These are phyloP conservation scores for Dalechampia spathulata DNA, from an alignment of 441 rosid species.

Conservation along the genomic window DNA sequence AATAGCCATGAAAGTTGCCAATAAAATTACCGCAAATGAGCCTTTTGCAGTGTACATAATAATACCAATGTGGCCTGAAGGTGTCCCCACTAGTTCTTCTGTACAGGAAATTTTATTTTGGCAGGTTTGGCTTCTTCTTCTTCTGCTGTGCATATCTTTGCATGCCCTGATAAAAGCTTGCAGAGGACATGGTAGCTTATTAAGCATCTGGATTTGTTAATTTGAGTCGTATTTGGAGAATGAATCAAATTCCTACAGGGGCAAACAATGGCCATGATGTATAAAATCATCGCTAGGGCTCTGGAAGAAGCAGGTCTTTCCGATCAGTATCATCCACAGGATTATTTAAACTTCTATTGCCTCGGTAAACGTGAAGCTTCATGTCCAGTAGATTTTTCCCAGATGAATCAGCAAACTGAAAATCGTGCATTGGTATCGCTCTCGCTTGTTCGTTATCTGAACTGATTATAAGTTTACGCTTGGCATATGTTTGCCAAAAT, in stretches of 20 bases:
- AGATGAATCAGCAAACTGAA: slow-evolving; percentile 23
- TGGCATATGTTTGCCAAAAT: background rate
- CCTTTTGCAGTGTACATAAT: slow-evolving; percentile 61
- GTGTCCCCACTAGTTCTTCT: slow-evolving; percentile 48
- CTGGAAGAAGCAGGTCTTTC: slow-evolving; percentile 44
- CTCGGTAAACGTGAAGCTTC: slow-evolving; percentile 65
- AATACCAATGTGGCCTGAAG: slow-evolving; percentile 85
- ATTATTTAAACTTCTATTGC: slow-evolving; percentile 76
- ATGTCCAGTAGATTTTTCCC: slow-evolving; percentile 13
- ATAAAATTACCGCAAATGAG: slow-evolving; percentile 58
- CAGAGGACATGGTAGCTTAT: too few species aligned
- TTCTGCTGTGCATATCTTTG: too few species aligned
- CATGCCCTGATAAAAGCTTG: too few species aligned
- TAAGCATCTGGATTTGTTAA: background rate
- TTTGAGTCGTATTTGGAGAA: slow-evolving; percentile 3
- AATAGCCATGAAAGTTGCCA: slow-evolving; percentile 57
- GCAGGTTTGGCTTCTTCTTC: slow-evolving; percentile 35
- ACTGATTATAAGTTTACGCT: background rate
- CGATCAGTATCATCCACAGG: slow-evolving; percentile 40
- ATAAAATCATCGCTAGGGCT: slow-evolving; percentile 48
- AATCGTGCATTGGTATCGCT: slow-evolving; percentile 38
- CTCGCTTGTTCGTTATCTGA: background rate
- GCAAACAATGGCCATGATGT: slow-evolving; percentile 84
- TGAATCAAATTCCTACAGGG: slow-evolving; percentile 32
- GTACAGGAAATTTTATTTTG: slow-evolving; percentile 73